Base-by-base conservation (phyloP, 495 filamentous ascomycete genomes). In the Aspergillus wentii region DNA sequence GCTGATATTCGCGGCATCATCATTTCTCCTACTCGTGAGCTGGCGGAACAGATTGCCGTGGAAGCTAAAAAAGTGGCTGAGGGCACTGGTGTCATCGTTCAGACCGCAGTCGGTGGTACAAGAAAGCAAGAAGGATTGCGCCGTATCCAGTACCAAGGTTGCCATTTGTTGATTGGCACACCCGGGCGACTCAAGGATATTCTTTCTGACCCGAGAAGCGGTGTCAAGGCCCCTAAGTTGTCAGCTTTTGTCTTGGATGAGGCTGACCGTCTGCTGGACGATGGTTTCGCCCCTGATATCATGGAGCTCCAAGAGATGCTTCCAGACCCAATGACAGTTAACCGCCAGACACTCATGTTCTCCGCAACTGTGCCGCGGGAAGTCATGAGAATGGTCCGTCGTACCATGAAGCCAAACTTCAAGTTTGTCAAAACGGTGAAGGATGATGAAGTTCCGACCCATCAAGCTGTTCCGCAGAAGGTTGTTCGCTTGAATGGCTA, bases 1-100 rank as follows among this genome's bases (percentile, higher is more conserved):
- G 57, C 73, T 21, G 88, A 96, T 55, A 88, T 96, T 43, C 80
- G 88, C 38, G 83, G 86, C 17, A 80, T 98, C 29, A 81, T 98
- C 54, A 79, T 98, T 43, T 97, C 94, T 0, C 92, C 92, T 7
- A 98, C 92, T 14, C 79, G 92, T 41, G 92, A 98, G 64, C 73
- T 98, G 44, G 92, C 92, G 3, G 87, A 95, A 57, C 92, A 98
- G 65, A 97, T 98, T 48, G 85, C 83, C 8, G 77, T 63, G 0
- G 92, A 98, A 55, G 89, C 92, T 2, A 62, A 44, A 29, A 91
- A 81, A 55, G 53, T 96, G n/a, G 73, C 75, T 3, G 28, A 26
- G 6, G 65, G 72, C 36, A 94, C 86, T 0, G 76, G 79, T 5
- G 58, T 98, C 21, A 60, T 82, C 14, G 82, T 94, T 17, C 88